Base-by-base conservation (phyloP, 1,139 yeast species). In the Taiozyma sp. region DNA sequence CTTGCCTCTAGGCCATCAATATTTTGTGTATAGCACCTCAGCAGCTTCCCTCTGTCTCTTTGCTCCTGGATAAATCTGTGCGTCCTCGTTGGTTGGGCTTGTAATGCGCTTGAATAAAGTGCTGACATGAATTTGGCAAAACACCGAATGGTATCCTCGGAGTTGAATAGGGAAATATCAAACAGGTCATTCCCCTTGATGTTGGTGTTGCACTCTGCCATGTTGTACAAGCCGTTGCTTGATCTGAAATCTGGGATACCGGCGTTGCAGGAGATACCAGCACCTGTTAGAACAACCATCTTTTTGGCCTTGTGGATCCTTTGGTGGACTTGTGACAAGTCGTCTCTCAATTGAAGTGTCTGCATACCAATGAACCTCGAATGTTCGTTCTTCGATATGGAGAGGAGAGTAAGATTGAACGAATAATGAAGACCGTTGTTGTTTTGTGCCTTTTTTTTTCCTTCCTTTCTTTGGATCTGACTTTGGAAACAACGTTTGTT, bases 191-290 rank as follows among this genome's bases (percentile, higher is more conserved):
- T 90, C 6, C 99, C 98, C 58, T 65, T 82, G 43, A 85, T 81
- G 8, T 83, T 76, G 8, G 80, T 73, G 49, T 78, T 76, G 19
- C 73, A 71, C 61, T 85, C 87, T 22, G 85, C 91, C 70, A 83
- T 67, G 56, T 86, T 83, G 70, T 92, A 92, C 27, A 92, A 75
- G 2, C 98, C 98, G 58, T 86, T 83, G 19, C 83, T 74, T 2
- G 96, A 87, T 53, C 98, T 76, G 67, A 92, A 92, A 67, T 92
- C 98, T 1, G 98, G 98, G 51, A 92, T 92, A 0, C 98, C 98
- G 1, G 98, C 97, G 66, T 88, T 90, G 66, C 97, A 90, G 28
- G 97, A 89, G 53, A 92, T 89, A 2, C 98, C 98, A 2, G 98
- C 98, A 9, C 98, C 97, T 0, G 97, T 90, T 51, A 91, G 68